A percentile compares a stretch with the other conserved stretches of the same genome.
Conservation (phyloP, 495 filamentous ascomycete species). For the Rusavskia elegans region DNA sequence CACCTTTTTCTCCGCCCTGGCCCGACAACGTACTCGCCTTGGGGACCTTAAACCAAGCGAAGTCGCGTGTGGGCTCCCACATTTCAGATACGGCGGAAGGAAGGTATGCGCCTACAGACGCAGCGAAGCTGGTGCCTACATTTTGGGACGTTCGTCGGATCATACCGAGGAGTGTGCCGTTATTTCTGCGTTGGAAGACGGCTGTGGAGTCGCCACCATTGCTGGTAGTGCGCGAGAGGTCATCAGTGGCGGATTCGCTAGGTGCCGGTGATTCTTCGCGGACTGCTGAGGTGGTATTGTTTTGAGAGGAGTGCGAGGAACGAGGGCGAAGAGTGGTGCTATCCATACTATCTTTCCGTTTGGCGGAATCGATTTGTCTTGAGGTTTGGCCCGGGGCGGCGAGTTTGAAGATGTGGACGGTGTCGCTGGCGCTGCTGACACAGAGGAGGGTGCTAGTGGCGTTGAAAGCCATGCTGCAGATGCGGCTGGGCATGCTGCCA, state of each 20-base stretch:
- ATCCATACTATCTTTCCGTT: background rate
- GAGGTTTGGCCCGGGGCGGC: constrained; percentile 22
- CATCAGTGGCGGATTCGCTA: constrained; percentile 16
- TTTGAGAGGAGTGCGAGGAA: background rate
- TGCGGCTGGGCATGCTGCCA: constrained; percentile 82
- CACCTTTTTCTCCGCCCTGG: background rate
- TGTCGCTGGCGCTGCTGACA: constrained; percentile 90
- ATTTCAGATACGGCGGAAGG: constrained; percentile 88
- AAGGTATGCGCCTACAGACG: constrained; percentile 78
- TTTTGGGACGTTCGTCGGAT: constrained; percentile 93
- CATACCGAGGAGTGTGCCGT: constrained; percentile 68
- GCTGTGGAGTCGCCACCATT: constrained; percentile 20
- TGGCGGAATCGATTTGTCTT: background rate
- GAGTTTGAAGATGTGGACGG: constrained; percentile 91
- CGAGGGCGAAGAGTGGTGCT: background rate
- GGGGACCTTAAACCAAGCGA: constrained; percentile 92
- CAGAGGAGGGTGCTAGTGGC: constrained; percentile 81
- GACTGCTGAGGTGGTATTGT: background rate
- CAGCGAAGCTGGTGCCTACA: constrained; percentile 78
- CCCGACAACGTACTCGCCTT: constrained; percentile 29
- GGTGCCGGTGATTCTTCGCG: constrained; percentile 25
- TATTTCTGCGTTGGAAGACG: constrained; percentile 28
- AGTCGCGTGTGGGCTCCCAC: constrained; percentile 91
- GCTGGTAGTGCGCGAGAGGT: constrained; percentile 16
- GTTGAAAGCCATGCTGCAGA: constrained; percentile 99